These are phyloP conservation scores for Spiraea crenata DNA, from an alignment of 331 rosid genomes.

Conservation along the genomic window DNA sequence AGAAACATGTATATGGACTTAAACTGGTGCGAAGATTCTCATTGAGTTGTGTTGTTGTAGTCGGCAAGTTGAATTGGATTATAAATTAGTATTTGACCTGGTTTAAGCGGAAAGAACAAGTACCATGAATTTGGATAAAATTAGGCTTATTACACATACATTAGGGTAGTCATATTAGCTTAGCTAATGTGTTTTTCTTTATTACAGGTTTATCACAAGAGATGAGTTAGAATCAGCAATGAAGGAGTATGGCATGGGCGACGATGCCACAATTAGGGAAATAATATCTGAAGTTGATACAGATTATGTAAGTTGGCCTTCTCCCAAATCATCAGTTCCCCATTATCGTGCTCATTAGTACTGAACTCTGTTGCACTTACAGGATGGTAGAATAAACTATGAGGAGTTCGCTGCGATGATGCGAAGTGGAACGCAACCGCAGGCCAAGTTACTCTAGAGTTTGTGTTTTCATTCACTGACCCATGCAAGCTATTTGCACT, in stretches of 20 bases:
- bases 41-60: background rate
- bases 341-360: conserved; percentile 10
- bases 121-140: background rate
- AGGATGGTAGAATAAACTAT: conserved; percentile 94
- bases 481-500: background rate
- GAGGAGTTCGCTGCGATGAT: conserved; percentile 87
- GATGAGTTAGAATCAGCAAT: conserved; percentile 78
- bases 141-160: background rate
- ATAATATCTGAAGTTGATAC: conserved; percentile 83
- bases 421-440: conserved; percentile 84
- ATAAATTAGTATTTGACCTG: background rate
- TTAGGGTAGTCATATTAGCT: background rate
- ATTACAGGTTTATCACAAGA: conserved; percentile 69
- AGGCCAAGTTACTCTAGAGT: conserved; percentile 59
- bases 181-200: background rate
- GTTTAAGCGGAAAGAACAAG: background rate
- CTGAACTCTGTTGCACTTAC: conserved; percentile 18
- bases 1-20: background rate
- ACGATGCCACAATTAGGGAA: conserved; percentile 63
- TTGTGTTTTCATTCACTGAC: background rate
- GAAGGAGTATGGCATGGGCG: conserved; percentile 79
- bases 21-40: background rate
- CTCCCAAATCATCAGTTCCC: background rate
- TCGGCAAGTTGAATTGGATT: background rate
- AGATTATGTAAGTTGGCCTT: conserved; percentile 58